Evolutionary conservation across 1,284 basidiomycete species (phyloP), one percentile per base, ranked within the genome.

Genomic region (Trichosporon coremiiforme): DNA sequence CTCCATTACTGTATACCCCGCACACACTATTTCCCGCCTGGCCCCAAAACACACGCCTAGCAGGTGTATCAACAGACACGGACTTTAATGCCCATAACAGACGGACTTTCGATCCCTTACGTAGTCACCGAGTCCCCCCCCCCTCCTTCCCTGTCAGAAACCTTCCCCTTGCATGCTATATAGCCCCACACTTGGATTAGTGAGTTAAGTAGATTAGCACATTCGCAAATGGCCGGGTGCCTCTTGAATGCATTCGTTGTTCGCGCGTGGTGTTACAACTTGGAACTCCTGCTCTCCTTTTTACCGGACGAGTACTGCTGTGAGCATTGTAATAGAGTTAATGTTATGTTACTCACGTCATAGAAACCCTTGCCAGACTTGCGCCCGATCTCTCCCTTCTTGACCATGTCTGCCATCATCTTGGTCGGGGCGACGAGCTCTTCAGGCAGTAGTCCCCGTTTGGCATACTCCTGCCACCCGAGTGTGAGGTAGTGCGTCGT

Each of bases 381-480:
- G 71, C 86, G 80, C n/a, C 87, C 87, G 38, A 85, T 78, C 73
- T 85, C 85, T 45, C 87, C 87, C 75, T 86, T 83, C 70, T 83
- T 80, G 65, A 88, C 86, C 69, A 87, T 79, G 72, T 85, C 76
- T 55, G 86, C 85, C 68, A 88, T 77, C 68, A 85, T 70, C 53
- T 78, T 75, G 41, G 85, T 85, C 47, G 84, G 81, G 65, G 80
- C 74, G 20, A 87, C 86, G 13, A 85, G 77, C 66, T 85, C 84
- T 53, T 82, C 78, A 4, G 81, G 82, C 69, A 86, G 85, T 75
- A 82, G 72, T 6, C 82, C 83, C 4, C 76, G 71, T 50, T 82
- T 83, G 31, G 85, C 83, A 64, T 85, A 84, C 68, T 86, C 84
- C 41, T 84, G 77, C 87, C 87, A 88, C 65, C 87, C 87, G 66